Evolutionary conservation across 331 rosid species (phyloP).

Genomic region (Pyracantha coccinea): DNA sequence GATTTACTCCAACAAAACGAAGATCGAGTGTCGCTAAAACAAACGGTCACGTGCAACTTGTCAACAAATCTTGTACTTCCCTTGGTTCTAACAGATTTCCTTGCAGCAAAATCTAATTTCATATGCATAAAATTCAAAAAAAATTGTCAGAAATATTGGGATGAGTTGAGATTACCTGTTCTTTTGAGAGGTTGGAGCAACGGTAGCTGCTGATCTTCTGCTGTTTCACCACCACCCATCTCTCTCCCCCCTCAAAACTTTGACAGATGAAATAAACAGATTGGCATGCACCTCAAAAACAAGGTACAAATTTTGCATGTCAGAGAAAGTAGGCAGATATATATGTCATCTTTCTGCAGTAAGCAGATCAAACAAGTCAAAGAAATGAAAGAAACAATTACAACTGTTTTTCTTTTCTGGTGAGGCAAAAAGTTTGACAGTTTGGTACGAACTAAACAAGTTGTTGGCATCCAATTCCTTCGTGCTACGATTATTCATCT

Average conservation of each 20-base stretch:
- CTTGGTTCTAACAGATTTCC: background rate
- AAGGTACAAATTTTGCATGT: background rate
- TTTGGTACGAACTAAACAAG: background rate
- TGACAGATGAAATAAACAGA: background rate
- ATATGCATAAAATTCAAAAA: background rate
- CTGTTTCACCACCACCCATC: conserved; percentile 1
- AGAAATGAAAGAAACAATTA: background rate
- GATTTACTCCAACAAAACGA: background rate
- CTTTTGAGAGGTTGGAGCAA: conserved; percentile 15
- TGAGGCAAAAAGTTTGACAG: background rate
- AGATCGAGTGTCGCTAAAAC: background rate
- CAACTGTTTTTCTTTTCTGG: background rate
- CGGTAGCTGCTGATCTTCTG: conserved; percentile 6
- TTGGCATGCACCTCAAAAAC: background rate
- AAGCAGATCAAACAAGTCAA: background rate
- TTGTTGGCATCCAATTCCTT: background rate
- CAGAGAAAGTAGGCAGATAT: background rate
- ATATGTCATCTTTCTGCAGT: background rate
- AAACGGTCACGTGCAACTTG: background rate
- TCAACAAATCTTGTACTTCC: background rate
- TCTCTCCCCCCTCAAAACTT: background rate
- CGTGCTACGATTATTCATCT: too few species aligned
- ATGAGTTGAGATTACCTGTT: conserved; percentile 13
- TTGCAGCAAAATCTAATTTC: background rate
- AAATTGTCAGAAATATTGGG: background rate